These are phyloP conservation scores for Wickerhamomyces strasburgensis DNA, from an alignment of 805 yeast species.

Conservation along the genomic window DNA sequence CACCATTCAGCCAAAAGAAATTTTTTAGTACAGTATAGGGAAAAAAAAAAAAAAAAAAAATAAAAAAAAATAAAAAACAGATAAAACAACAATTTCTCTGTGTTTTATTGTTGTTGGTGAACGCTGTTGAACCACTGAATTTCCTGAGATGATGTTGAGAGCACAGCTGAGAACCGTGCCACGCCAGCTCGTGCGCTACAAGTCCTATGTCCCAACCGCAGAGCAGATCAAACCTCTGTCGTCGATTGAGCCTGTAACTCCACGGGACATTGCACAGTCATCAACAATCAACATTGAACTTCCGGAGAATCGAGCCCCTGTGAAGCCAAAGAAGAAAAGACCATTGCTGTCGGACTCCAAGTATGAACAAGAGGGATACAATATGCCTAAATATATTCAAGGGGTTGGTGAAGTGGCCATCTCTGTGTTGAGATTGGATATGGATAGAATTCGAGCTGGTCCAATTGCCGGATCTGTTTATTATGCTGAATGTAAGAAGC, in stretches of 20 bases:
- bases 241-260: slow-evolving; percentile 13
- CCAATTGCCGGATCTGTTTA: slow-evolving; percentile 89
- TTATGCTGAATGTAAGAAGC: slow-evolving; percentile 81
- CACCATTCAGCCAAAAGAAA: too few species aligned
- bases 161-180: neutral
- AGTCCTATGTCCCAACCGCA: slow-evolving; percentile 1
- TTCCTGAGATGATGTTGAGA: neutral
- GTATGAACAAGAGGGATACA: slow-evolving; percentile 33
- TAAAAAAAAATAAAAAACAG: too few species aligned
- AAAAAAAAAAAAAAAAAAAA: too few species aligned
- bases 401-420: slow-evolving; percentile 63
- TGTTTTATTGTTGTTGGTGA: too few species aligned
- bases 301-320: slow-evolving; percentile 29
- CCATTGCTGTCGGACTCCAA: slow-evolving; percentile 33
- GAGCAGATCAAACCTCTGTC: slow-evolving; percentile 1
- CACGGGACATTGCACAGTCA: slow-evolving; percentile 23
- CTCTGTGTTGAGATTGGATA: slow-evolving; percentile 63
- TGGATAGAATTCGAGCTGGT: slow-evolving; percentile 91
- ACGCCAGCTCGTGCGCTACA: neutral
- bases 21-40: too few species aligned
- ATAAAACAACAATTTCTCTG: too few species aligned
- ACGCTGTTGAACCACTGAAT: neutral
- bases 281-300: slow-evolving; percentile 21
- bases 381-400: slow-evolving; percentile 46
- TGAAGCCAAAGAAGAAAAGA: slow-evolving; percentile 29